Base-by-base conservation (phyloP, 1,284 basidiomycete genomes). In the Sporisorium iseilematis-ciliati region DNA sequence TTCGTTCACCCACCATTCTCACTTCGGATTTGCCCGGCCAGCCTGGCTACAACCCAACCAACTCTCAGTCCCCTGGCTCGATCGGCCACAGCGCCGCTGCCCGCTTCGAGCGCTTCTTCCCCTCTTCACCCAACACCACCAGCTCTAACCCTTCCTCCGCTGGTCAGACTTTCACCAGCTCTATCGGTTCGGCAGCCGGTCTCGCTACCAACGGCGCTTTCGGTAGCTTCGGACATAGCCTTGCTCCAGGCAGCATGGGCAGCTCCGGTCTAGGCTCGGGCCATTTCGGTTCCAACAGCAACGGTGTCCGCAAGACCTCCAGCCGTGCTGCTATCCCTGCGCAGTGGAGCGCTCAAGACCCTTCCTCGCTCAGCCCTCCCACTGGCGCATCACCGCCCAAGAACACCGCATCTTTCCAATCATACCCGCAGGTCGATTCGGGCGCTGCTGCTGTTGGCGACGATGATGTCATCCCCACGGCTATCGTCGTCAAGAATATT, bases 401-500 rank as follows among this genome's bases (percentile, higher is more conserved):
- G 10, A 46, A 18, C 21, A 38, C 45, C 16, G 25, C 45, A 31
- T 41, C 59, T 12, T 50, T 72, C 21, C 65, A 50, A 26, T 33
- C 57, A 1, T 63, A 68, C 11, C 57, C 56, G 3, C 61, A 62
- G 23, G 49, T 46, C 7, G 50, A 46, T 12, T n/a, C 23, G 14
- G 12, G n/a, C 11, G 10, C 11, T 16, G 43, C 26, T 26, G 16
- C 20, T n/a, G 33, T 38, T n/a, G 59, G 52, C 23, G 93, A 94
- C 78, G 95, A 97, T 86, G 95, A 97, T 86, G 90, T 97, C 85
- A 99, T 99, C 86, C 96, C 96, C 58, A 99, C 96, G 18, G 96
- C 97, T 60, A 98, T 99, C 83, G 96, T 99, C 83, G 97, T 99
- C 87, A 99, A 99, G 58, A 98, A 98, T 89, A 99, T 98, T 87